Percentiles rank a stretch among this genome's conserved stretches.
Conservation (phyloP, 1,284 basidiomycete genomes). For the Austroboletus niveus region DNA sequence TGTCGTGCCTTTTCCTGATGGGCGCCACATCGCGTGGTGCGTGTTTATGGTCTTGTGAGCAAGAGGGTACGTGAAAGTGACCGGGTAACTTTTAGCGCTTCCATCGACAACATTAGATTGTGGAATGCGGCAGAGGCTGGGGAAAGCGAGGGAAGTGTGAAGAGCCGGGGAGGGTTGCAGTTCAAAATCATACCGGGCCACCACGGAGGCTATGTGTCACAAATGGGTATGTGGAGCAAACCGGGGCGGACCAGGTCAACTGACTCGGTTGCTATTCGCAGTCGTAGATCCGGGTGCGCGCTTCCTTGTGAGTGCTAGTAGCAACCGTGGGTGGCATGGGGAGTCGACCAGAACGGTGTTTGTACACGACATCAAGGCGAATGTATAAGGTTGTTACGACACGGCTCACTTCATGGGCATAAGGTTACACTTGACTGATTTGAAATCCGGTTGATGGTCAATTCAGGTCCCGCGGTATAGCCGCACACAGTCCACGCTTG, state of each 20-base stretch:
- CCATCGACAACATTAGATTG: conserved; percentile 88
- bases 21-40: conserved; percentile 86
- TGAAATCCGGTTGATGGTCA: conserved; percentile 21
- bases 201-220: conserved; percentile 90
- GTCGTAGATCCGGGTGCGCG: conserved; percentile 84
- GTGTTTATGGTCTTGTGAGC: conserved; percentile 27
- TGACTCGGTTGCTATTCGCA: conserved; percentile 36
- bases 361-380: conserved; percentile 80
- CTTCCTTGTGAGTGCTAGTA: conserved; percentile 90
- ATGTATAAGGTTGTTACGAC: conserved; percentile 34
- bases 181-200: conserved; percentile 98
- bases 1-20: conserved; percentile 88
- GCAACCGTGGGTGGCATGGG: conserved; percentile 94
- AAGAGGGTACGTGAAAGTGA: conserved; percentile 22
- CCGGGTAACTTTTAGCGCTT: conserved; percentile 58
- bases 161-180: conserved; percentile 64
- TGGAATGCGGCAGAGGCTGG: conserved; percentile 88
- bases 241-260: conserved; percentile 11
- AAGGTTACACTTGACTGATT: conserved; percentile 32
- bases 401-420: conserved; percentile 2
- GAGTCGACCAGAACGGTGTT: conserved; percentile 87
- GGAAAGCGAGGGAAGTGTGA: conserved; percentile 59
- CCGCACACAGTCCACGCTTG: conserved; percentile 27
- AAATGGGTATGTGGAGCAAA: conserved; percentile 65
- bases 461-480: conserved; percentile 34